A percentile compares a stretch with the other conserved stretches of the same genome.
Evolutionary conservation across 2,329 filamentous ascomycete genomes (phyloP).

Genomic region (Fragosphaeria purpurea): DNA sequence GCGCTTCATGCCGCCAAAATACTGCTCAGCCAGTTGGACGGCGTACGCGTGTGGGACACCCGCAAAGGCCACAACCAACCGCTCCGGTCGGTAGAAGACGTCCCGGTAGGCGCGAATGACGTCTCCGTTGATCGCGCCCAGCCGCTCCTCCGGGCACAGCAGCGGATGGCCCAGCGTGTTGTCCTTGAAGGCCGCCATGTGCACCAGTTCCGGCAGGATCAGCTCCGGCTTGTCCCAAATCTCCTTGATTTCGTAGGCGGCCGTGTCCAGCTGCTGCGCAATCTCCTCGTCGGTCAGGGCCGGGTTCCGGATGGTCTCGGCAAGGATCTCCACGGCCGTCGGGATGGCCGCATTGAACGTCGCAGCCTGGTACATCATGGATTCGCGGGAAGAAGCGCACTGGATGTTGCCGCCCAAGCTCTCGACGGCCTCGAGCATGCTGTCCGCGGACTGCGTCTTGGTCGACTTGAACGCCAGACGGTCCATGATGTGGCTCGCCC

Average conservation of each 20-base stretch:
- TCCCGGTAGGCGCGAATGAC: constrained; percentile 71
- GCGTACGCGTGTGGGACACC: constrained; percentile 77
- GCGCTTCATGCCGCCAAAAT: constrained; percentile 83
- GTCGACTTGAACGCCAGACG: constrained; percentile 91
- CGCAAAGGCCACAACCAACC: constrained; percentile 91
- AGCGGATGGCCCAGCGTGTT: constrained; percentile 93
- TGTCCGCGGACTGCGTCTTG: constrained; percentile 57
- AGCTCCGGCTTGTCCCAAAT: constrained; percentile 97
- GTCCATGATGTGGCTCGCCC: constrained; percentile 94
- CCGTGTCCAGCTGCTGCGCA: constrained; percentile 75
- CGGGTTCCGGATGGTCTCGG: constrained; percentile 87
- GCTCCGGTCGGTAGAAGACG: constrained; percentile 77
- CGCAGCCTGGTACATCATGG: constrained; percentile 97
- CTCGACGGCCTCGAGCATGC: constrained; percentile 82
- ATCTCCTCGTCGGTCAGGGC: constrained; percentile 81
- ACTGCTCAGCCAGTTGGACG: constrained; percentile 66
- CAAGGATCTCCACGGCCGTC: constrained; percentile 70
- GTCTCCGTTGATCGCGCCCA: constrained; percentile 61
- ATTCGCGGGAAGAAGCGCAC: constrained; percentile 89
- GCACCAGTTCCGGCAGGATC: constrained; percentile 87
- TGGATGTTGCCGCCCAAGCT: constrained; percentile 90
- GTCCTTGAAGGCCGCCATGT: constrained; percentile 90
- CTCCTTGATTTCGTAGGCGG: constrained; percentile 89
- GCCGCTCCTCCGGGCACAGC: constrained; percentile 76
- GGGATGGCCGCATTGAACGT: constrained; percentile 93